Evolutionary conservation across 148 eudicot species (phyloP), one percentile per base, ranked within the genome.

Genomic region (Fallopia convolvulus): DNA sequence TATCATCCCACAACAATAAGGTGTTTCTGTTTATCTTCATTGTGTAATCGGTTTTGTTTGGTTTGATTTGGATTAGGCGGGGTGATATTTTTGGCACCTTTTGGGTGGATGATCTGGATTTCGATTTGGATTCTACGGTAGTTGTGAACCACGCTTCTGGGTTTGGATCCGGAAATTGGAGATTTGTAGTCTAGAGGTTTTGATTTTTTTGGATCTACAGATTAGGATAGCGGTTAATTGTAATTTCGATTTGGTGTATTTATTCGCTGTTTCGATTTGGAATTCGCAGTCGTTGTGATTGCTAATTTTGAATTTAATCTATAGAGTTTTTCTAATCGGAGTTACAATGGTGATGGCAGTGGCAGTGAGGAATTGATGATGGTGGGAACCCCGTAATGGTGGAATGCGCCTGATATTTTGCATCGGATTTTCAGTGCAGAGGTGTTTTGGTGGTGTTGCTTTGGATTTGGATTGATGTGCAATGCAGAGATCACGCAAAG

Each of bases 401-500:
- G 58, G 11, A 2, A 2, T 26, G 70, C 11, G 1, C 5, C 33
- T 4, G 46, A 13, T 46, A 14, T 15, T 68, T 33, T 17, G 21
- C 46, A 33, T 1, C 42, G 39, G 46, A 36, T 36, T 14, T 6
- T 20, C 32, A 2, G 7, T 33, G 41, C 8, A 68, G n/a, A 14
- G 72, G 46, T 68, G 46, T 36, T 36, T 68, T 33, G 41, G 41
- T 36, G 72, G 44, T 68, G 46, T 39, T 68, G 20, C 72, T 68
- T 73, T 46, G 53, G 75, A 20, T 73, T 46, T 12, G 55, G 75
- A 42, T 88, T 90, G 88, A 89, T 91, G 94, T 84, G 82, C 88
- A 83, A 91, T 91, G 97, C 99, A 93, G 90, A 90, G 90, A 85
- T 91, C 99, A 85, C 94, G 94, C 76, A 93, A 83, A 90, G 94